phyloP scores from a whole-genome alignment of 2,329 filamentous ascomycete genomes.

The Plectosphaerella plurivora region DNA sequence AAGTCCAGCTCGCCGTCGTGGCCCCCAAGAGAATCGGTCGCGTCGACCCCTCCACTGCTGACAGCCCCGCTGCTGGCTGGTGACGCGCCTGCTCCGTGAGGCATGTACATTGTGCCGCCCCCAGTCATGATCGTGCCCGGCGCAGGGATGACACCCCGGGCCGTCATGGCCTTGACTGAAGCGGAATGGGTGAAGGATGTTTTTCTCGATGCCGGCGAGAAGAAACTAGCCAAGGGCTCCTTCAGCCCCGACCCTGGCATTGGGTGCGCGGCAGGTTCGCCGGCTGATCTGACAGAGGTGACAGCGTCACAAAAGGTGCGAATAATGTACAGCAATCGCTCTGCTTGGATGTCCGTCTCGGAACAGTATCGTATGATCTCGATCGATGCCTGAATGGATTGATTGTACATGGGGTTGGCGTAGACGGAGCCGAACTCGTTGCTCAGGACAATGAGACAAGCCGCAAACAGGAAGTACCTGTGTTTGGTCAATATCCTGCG shows the following conservation, averaged over 20 bases:
- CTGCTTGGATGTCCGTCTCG: conserved; percentile 41
- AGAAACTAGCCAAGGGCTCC: conserved; percentile 23
- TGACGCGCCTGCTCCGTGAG: conserved; percentile 7
- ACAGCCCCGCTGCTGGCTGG: conserved; percentile 10
- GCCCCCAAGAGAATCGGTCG: conserved; percentile 13
- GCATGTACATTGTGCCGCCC: conserved; percentile 3
- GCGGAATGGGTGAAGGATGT: not conserved
- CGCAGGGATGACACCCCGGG: not conserved
- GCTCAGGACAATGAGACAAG: conserved; percentile 48
- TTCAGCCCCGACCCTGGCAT: conserved; percentile 3
- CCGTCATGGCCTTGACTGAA: conserved; percentile 5
- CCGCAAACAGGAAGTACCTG: conserved; percentile 54
- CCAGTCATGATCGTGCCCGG: conserved; percentile 10
- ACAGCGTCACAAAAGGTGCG: conserved; percentile 41
- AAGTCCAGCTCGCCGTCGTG: conserved; percentile 30
- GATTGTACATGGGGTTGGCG: conserved; percentile 33
- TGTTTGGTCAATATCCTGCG: conserved; percentile 4
- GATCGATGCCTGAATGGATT: conserved; percentile 38
- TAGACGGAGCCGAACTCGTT: conserved; percentile 52
- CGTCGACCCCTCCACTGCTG: conserved; percentile 7
- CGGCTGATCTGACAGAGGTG: conserved; percentile 7
- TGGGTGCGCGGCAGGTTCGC: not conserved
- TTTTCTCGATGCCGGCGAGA: conserved; percentile 8
- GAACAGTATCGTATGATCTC: conserved; percentile 45
- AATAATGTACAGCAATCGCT: conserved; percentile 45